Evolutionary conservation across 345 rosid species (phyloP).

Genomic region (Cardamine chenopodiifolia): DNA sequence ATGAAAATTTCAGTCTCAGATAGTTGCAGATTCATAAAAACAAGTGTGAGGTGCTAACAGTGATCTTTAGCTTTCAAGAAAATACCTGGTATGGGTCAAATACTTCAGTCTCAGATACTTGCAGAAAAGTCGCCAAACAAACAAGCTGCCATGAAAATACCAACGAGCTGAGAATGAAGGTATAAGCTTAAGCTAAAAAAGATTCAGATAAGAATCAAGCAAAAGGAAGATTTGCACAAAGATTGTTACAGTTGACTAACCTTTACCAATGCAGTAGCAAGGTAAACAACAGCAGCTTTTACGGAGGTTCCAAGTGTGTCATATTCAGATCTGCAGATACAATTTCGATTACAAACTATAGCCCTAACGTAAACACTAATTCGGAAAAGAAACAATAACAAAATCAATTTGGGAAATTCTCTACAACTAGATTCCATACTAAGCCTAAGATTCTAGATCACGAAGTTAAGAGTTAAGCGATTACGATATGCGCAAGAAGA

Average conservation of each 20-base stretch:
- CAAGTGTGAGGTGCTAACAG: neutral
- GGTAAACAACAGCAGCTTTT: slow-evolving; percentile 89
- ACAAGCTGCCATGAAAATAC: slow-evolving; percentile 66
- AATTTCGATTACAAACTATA: neutral
- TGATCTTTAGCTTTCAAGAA: slow-evolving; percentile 1
- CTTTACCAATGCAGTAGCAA: slow-evolving; percentile 89
- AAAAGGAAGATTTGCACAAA: neutral
- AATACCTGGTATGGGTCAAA: slow-evolving; percentile 94
- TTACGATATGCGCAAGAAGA: neutral
- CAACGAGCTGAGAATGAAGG: too few relatives aligned
- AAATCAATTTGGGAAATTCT: slow-evolving; percentile 6
- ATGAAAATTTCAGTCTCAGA: too few relatives aligned
- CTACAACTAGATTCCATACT: neutral
- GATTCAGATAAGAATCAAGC: neutral
- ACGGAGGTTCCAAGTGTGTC: slow-evolving; percentile 95
- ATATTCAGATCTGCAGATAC: slow-evolving; percentile 75
- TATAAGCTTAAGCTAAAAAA: neutral
- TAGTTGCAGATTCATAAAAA: too few relatives aligned
- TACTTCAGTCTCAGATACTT: slow-evolving; percentile 83
- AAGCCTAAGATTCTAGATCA: slow-evolving; percentile 24
- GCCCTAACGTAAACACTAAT: neutral
- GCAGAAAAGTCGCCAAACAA: slow-evolving; percentile 90
- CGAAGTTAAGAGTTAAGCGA: neutral
- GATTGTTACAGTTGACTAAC: slow-evolving; percentile 44
- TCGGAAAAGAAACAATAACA: neutral